Evolutionary conservation across 352 stramenopile genomes (phyloP).

Genomic region (Blastocystis sp.): DNA sequence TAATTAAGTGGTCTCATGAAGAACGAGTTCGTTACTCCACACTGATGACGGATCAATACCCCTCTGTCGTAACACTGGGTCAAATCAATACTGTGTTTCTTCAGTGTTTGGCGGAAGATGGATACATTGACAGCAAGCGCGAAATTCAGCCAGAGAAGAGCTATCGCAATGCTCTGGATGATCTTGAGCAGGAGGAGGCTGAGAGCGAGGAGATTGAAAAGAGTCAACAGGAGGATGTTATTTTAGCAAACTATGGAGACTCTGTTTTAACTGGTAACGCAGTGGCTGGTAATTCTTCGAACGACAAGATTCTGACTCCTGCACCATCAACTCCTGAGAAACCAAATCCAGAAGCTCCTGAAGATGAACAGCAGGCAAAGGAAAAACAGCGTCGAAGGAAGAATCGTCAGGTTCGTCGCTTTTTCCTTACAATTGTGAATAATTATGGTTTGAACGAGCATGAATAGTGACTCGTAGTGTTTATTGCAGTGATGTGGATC

Average conservation of each 20-base stretch:
- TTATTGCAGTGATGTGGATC: neutral
- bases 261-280: too few species aligned
- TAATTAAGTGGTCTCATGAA: constrained; percentile 5
- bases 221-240: neutral
- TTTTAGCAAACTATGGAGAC: too few species aligned
- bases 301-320: too few species aligned
- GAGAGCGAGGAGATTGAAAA: neutral
- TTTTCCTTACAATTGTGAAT: neutral
- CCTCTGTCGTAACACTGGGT: constrained; percentile 11
- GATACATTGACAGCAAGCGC: neutral
- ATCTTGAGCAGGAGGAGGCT: neutral
- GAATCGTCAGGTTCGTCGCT: neutral
- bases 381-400: neutral
- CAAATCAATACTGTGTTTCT: constrained; percentile 34
- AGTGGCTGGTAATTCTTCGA: too few species aligned
- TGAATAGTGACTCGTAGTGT: neutral
- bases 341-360: neutral
- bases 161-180: neutral
- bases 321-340: too few species aligned
- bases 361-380: neutral
- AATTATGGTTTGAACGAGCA: neutral
- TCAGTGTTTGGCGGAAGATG: neutral
- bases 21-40: neutral
- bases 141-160: neutral
- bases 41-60: neutral